Evolutionary conservation across 495 filamentous ascomycete genomes (phyloP), one percentile per base, ranked within the genome.

Genomic region (Xylaria scruposa): DNA sequence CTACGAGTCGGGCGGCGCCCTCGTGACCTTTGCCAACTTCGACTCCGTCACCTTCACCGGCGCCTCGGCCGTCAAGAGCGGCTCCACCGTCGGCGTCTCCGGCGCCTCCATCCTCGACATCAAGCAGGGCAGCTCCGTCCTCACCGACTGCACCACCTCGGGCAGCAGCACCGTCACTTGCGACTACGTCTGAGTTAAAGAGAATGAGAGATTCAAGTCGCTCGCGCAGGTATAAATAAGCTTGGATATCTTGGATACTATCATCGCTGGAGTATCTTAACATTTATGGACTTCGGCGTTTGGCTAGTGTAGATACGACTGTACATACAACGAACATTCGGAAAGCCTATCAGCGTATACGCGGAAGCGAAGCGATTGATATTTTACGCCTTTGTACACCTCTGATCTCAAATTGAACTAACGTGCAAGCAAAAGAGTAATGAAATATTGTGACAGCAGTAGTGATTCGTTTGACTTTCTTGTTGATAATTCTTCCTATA

Each of bases 21-120:
- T 86, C 69, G 88, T 91, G 2, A 80, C 83, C 4, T 80, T 91
- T 70, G 87, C 83, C 24, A 79, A 90, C 75, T 90, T 90, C 74
- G 83, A 84, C 54, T 78, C 75, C 7, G 81, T 90, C 17, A 80
- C 74, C 46, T 90, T 90, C 73, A 84, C 80, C 17, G 83, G 82
- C 29, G 75, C 77, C 36, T 73, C 73, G 7, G 79, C 82, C 59
- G 80, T 79, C 51, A 64, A 72, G 70, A 61, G 56, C 70, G 70
- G 63, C 24, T 77, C 76, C 7, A 77, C 78, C n/a, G 72, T 70
- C 62, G 85, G 84, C 21, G 78, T 85, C 13, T 72, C 76, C 2
- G 82, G 82, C 33, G 82, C 84, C 21, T 77, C 78, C 31, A 81
- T 88, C 51, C 74, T 90, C 68, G 85, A 89, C 64, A 85, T 90